These are phyloP conservation scores for Phytophthora ohioensis DNA, from an alignment of 352 stramenopile species.

Conservation along the genomic window DNA sequence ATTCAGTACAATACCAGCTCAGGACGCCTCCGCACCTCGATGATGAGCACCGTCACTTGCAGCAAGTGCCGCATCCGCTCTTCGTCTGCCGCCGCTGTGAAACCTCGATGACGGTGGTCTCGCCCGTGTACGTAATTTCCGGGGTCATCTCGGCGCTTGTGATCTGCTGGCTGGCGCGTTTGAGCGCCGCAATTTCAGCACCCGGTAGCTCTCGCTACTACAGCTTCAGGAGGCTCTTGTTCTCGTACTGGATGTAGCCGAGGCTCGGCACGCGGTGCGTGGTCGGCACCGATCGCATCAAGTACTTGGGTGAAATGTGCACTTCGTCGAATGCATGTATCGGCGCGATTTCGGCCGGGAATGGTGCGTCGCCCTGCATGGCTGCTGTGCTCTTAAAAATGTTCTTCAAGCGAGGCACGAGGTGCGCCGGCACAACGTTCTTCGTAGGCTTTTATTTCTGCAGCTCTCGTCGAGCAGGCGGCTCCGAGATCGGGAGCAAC, in stretches of 20 bases:
- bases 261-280: slow-evolving; percentile 77
- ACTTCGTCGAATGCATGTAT: too few relatives aligned
- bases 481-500: too few relatives aligned
- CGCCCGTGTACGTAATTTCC: slow-evolving; percentile 85
- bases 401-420: too few relatives aligned
- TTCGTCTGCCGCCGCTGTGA: slow-evolving; percentile 31
- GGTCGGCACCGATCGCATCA: too few relatives aligned
- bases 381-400: too few relatives aligned
- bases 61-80: slow-evolving; percentile 57
- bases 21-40: slow-evolving; percentile 55
- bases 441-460: too few relatives aligned
- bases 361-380: too few relatives aligned
- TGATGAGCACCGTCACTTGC: slow-evolving; percentile 74
- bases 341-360: too few relatives aligned
- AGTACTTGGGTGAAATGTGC: too few relatives aligned
- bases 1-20: slow-evolving; percentile 15
- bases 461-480: slow-evolving; percentile 60
- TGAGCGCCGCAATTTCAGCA: slow-evolving; percentile 22
- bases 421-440: too few relatives aligned
- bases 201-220: slow-evolving; percentile 49
- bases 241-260: slow-evolving; percentile 75
- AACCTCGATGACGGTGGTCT: slow-evolving; percentile 80
- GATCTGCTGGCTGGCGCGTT: slow-evolving; percentile 54
- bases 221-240: slow-evolving; percentile 54
- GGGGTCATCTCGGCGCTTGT: slow-evolving; percentile 45